Percentiles rank a stretch among this genome's conserved stretches.
These are phyloP conservation scores for Mycena floridula DNA, from an alignment of 768 basidiomycete genomes.

Conservation along the genomic window DNA sequence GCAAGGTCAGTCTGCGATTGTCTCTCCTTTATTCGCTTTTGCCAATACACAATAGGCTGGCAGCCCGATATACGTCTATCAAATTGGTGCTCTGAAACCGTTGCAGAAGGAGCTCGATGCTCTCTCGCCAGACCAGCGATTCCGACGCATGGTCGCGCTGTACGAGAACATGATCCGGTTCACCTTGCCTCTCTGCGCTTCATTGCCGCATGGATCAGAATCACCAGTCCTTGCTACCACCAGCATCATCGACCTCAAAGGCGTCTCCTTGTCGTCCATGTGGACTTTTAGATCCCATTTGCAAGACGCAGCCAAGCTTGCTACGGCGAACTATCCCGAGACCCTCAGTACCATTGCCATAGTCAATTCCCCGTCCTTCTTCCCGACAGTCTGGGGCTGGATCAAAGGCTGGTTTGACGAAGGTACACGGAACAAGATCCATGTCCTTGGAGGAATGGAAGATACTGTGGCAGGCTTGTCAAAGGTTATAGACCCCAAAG, in stretches of 20 bases:
- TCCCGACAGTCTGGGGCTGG: constrained; percentile 81
- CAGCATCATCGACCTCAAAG: constrained; percentile 69
- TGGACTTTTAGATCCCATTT: constrained; percentile 70
- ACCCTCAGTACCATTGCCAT: constrained; percentile 61
- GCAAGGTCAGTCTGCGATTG: constrained; percentile 44
- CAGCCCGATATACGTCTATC: constrained; percentile 71
- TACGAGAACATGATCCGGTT: constrained; percentile 67
- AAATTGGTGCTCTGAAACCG: constrained; percentile 53
- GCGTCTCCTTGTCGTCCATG: constrained; percentile 54
- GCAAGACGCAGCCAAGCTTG: constrained; percentile 67
- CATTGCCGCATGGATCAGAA: constrained; percentile 45
- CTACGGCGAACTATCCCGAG: constrained; percentile 80
- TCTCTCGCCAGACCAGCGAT: constrained; percentile 46
- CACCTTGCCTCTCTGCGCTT: constrained; percentile 54
- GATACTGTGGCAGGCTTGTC: constrained; percentile 48
- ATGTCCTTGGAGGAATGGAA: constrained; percentile 62
- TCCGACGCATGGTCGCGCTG: constrained; percentile 67
- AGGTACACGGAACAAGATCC: constrained; percentile 71
- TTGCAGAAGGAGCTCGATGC: constrained; percentile 57
- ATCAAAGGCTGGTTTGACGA: constrained; percentile 84
- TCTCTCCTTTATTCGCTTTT: neutral
- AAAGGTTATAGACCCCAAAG: constrained; percentile 34
- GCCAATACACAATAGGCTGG: constrained; percentile 40
- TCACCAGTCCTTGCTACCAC: constrained; percentile 55
- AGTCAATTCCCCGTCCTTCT: constrained; percentile 79